Evolutionary conservation across 495 filamentous ascomycete genomes (phyloP), one percentile per base, ranked within the genome.

Genomic region (Aspergillus hancockii): DNA sequence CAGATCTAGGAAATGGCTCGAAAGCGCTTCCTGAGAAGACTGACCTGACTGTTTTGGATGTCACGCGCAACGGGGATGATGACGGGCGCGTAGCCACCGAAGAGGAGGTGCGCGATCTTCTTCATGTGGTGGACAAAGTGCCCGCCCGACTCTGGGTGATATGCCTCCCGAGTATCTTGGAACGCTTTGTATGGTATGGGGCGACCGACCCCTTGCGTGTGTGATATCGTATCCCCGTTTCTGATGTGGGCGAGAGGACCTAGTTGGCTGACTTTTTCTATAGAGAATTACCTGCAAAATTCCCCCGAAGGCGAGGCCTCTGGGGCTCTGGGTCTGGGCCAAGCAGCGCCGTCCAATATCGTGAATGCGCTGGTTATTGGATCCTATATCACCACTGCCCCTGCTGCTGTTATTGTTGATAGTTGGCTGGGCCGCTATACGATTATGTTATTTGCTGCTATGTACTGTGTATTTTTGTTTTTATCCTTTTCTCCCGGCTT

Each of bases 221-320:
- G 61, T 63, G 8, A 3, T 38, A 13, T 22, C 14, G 32, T n/a
- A 22, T 18, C 21, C 19, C 38, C 3, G 10, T 14, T 13, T 38
- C 9, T 14, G 3, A 38, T 3, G 8, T 38, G n/a, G n/a, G n/a
- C n/a, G n/a, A n/a, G n/a, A n/a, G n/a, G n/a, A n/a, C n/a, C n/a
- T 8, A 13, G 3, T 38, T 14, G 13, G 34, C 34, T 38, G 13
- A 38, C 34, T 14, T 18, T 46, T 50, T 4, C 34, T n/a, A 13
- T 18, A 61, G 62, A 64, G 51, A 64, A 64, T 21, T 64, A 64
- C 41, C 55, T 64, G 14, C 62, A 64, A 52, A 58, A 61, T 53
- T 7, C 41, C 6, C 51, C 54, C 8, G 50, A 41, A 8, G 58
- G 55, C 31, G 50, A 49, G 28, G 45, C 61, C 3, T 58, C 62